Evolutionary conservation across 768 basidiomycete species (phyloP).

Genomic region (Podaxis carcinomalis): DNA sequence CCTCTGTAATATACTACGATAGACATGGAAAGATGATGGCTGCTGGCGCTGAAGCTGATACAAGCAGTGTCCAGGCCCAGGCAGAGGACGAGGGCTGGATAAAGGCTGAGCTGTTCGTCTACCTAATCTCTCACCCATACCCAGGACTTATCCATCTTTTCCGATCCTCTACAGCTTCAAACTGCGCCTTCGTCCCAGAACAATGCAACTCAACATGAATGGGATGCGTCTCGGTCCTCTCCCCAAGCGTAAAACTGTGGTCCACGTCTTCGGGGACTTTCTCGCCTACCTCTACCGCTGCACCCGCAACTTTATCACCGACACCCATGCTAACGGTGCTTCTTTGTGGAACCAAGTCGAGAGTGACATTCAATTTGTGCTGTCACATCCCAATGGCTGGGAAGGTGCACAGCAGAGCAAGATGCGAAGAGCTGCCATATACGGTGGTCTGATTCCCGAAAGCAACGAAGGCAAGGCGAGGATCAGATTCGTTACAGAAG

Average conservation of each 20-base stretch:
- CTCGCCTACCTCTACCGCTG: slow-evolving; percentile 70
- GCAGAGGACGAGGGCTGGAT: slow-evolving; percentile 80
- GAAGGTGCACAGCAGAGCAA: slow-evolving; percentile 74
- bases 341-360: slow-evolving; percentile 71
- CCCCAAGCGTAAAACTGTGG: slow-evolving; percentile 61
- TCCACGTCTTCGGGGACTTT: slow-evolving; percentile 79
- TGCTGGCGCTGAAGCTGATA: slow-evolving; percentile 77
- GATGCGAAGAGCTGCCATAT: slow-evolving; percentile 71
- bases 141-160: background rate
- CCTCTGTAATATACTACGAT: slow-evolving; percentile 74
- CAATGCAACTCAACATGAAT: slow-evolving; percentile 81
- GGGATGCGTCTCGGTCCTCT: slow-evolving; percentile 73
- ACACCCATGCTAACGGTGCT: slow-evolving; percentile 78
- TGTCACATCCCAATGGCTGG: slow-evolving; percentile 83
- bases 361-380: slow-evolving; percentile 64
- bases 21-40: slow-evolving; percentile 58
- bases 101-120: slow-evolving; percentile 66
- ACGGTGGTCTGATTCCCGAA: slow-evolving; percentile 70
- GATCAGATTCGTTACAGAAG: slow-evolving; percentile 79
- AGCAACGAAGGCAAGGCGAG: slow-evolving; percentile 68
- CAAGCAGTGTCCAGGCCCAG: slow-evolving; percentile 46
- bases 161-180: slow-evolving; percentile 53
- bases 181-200: slow-evolving; percentile 68
- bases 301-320: slow-evolving; percentile 70
- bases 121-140: background rate